Base-by-base conservation (phyloP, 2,329 filamentous ascomycete genomes). In the Diaporthe velutina region DNA sequence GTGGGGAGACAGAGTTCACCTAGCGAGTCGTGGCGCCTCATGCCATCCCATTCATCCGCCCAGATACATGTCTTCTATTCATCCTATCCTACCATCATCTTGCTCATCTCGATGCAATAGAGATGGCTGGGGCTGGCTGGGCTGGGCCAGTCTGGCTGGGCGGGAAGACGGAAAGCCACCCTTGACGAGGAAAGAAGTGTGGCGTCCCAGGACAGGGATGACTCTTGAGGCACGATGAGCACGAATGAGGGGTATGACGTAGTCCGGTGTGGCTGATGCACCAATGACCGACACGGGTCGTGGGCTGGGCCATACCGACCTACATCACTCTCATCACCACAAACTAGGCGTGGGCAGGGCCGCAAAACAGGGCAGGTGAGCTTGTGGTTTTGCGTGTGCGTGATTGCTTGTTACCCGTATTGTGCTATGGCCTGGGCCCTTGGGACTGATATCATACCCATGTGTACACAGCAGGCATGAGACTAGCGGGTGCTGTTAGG, bases 251-350 rank as follows among this genome's bases (percentile, higher is more conserved):
- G 64, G 33, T 54, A 68, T 68, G 64, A 68, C 64, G 64, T 68
- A 68, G 64, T n/a, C 45, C 33, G 48, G 64, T 68, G 64, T 68
- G 64, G 64, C 64, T 68, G 64, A 54, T 68, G 64, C 48, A 54
- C 64, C 64, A 68, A 67, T 67, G 64, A 52, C 45, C 33, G 30
- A 25, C 12, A n/a, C 61, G 42, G 15, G 40, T 33, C 40, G 40
- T 9, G 6, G 60, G 28, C 42, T 13, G 12, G 61, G 13, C 61
- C 61, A 52, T n/a, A 48, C n/a, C n/a, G n/a, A n/a, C n/a, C n/a
- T n/a, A n/a, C 61, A 50, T 50, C 45, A 52, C 30, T 12, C 38
- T 42, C 38, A 42, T 64, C 58, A 45, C 28, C 12, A 10, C n/a
- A n/a, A n/a, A n/a, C 7, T n/a, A 19, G 57, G 57, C 38, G 35